Evolutionary conservation across 192 early-diverging fungal genomes (phyloP).

Genomic region (Umbelopsis isabellina): DNA sequence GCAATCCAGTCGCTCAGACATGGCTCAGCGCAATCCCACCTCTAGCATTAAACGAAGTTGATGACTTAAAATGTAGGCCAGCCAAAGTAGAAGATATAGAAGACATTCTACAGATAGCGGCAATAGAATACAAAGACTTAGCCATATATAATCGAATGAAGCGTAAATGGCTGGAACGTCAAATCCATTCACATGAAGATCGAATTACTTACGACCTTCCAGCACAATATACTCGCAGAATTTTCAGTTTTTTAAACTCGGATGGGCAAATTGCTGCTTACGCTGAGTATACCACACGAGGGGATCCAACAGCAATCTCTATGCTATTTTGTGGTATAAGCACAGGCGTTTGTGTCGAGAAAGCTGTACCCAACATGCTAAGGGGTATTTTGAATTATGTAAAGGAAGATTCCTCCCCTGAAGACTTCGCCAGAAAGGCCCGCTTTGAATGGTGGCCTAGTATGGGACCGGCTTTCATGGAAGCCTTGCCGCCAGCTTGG

Average conservation of each 20-base stretch:
- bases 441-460: not conserved
- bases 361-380: not conserved
- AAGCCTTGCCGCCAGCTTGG: not conserved
- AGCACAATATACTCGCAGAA: not conserved
- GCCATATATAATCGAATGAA: not conserved
- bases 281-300: not conserved
- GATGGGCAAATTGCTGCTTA: not conserved
- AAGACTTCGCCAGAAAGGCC: not conserved
- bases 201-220: not conserved
- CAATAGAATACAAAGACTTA: not conserved
- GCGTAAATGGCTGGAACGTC: not conserved
- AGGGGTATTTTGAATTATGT: not conserved
- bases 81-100: not conserved
- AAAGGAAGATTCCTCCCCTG: not conserved
- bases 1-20: not conserved
- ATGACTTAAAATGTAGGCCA: not conserved
- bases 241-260: not conserved
- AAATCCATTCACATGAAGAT: not conserved
- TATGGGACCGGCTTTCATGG: not conserved
- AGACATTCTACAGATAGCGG: not conserved
- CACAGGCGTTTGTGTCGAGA: not conserved
- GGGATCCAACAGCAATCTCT: not conserved
- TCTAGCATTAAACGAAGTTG: not conserved
- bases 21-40: not conserved
- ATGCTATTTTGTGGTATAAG: not conserved